These are phyloP conservation scores for Epichloe typhina DNA, from an alignment of 2,329 filamentous ascomycete genomes.

Conservation along the genomic window DNA sequence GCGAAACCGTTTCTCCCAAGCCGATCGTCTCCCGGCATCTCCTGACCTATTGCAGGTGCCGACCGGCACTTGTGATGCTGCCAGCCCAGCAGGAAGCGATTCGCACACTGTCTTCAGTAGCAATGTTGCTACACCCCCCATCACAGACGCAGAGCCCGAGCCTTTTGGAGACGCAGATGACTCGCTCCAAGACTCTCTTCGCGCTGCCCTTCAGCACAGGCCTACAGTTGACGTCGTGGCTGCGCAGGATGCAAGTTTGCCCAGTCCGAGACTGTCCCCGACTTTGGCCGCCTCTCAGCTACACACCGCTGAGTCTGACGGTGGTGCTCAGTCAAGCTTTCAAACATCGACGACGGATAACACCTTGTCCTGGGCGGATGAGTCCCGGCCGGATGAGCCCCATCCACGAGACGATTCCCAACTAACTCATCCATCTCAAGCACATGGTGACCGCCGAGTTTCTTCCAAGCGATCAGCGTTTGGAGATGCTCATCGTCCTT, in stretches of 20 bases:
- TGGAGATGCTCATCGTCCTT: slow-evolving; percentile 9
- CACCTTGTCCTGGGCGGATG: slow-evolving; percentile 22
- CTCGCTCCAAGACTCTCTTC: slow-evolving; percentile 31
- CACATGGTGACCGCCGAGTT: slow-evolving; percentile 11
- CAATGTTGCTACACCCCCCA: slow-evolving; percentile 63
- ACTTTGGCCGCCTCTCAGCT: slow-evolving; percentile 62
- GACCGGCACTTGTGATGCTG: slow-evolving; percentile 27
- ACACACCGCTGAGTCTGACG: slow-evolving; percentile 31
- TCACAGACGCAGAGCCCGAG: slow-evolving; percentile 59
- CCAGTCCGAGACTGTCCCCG: slow-evolving; percentile 87
- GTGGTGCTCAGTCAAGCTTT: slow-evolving; percentile 23
- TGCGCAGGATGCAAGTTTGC: slow-evolving; percentile 79
- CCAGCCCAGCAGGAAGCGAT: slow-evolving; percentile 41
- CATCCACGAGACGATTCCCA: slow-evolving; percentile 22
- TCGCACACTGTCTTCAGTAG: slow-evolving; percentile 47
- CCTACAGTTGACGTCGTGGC: slow-evolving; percentile 54
- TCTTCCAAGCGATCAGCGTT: not conserved
- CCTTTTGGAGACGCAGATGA: slow-evolving; percentile 40
- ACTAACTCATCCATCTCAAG: not conserved
- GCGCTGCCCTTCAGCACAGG: slow-evolving; percentile 33
- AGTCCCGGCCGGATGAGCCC: slow-evolving; percentile 30
- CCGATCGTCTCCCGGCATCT: slow-evolving; percentile 30
- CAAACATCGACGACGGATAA: slow-evolving; percentile 18
- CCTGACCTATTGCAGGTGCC: slow-evolving; percentile 29
- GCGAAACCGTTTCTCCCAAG: slow-evolving; percentile 27